A percentile compares a stretch with the other conserved stretches of the same genome.
phyloP scores from a whole-genome alignment of 2,329 filamentous ascomycete species.

The Exophiala alcalophila region DNA sequence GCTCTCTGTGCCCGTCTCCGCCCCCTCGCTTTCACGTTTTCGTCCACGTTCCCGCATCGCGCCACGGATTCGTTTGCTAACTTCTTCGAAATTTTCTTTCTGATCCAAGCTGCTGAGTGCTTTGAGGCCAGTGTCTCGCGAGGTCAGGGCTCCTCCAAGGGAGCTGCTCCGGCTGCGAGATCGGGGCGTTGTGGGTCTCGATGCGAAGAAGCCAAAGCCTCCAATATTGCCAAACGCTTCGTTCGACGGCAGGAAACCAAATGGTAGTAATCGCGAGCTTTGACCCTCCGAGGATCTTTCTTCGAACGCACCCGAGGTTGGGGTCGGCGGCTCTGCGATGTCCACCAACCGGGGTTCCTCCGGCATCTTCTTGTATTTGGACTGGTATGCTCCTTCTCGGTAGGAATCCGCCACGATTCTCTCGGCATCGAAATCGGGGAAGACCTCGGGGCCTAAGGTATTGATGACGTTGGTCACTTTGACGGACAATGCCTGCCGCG shows the following conservation, averaged over 20 bases:
- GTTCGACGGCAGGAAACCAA: slow-evolving; percentile 66
- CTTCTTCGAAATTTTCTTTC: slow-evolving; percentile 73
- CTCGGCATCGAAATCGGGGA: slow-evolving; percentile 85
- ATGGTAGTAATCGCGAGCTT: slow-evolving; percentile 33
- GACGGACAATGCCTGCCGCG: slow-evolving; percentile 69
- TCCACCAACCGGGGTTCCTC: slow-evolving; percentile 25
- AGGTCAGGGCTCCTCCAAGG: slow-evolving; percentile 58
- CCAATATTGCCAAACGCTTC: slow-evolving; percentile 92
- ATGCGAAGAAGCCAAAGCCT: slow-evolving; percentile 84
- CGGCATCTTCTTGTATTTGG: slow-evolving; percentile 27
- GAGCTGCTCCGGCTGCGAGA: slow-evolving; percentile 69
- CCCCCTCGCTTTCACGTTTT: slow-evolving; percentile 38
- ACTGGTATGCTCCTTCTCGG: slow-evolving; percentile 36
- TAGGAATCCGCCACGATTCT: slow-evolving; percentile 62
- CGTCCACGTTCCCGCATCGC: slow-evolving; percentile 79
- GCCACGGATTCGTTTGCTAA: slow-evolving; percentile 76
- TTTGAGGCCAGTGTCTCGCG: slow-evolving; percentile 62
- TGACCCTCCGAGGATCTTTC: slow-evolving; percentile 31
- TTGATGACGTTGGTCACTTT: slow-evolving; percentile 93
- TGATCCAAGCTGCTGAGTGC: slow-evolving; percentile 66
- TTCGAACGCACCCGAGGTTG: slow-evolving; percentile 30
- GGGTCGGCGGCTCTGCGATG: slow-evolving; percentile 36
- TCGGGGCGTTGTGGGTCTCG: slow-evolving; percentile 76
- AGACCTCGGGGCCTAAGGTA: slow-evolving; percentile 90
- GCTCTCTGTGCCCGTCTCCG: slow-evolving; percentile 27